A percentile compares a stretch with the other conserved stretches of the same genome.
Evolutionary conservation across 2,329 filamentous ascomycete genomes (phyloP).

Genomic region (Nemania sp.): DNA sequence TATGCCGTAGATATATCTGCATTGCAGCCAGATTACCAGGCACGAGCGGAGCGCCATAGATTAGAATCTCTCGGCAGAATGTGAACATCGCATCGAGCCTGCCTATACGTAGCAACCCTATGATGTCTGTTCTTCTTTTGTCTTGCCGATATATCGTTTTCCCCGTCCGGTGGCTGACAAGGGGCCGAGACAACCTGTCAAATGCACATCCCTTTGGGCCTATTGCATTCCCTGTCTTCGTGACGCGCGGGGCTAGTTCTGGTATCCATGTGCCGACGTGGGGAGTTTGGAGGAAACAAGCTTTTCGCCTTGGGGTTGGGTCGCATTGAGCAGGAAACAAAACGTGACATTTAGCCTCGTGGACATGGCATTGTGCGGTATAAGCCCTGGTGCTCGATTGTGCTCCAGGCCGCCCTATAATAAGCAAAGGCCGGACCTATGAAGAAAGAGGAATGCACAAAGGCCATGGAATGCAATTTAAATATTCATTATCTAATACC

Average conservation of each 20-base stretch:
- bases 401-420: conserved; percentile 19
- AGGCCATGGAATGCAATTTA: conserved; percentile 15
- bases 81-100: conserved; percentile 24
- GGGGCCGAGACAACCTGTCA: conserved; percentile 28
- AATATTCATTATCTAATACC: conserved; percentile 12
- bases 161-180: conserved; percentile 20
- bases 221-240: conserved; percentile 12
- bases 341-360: conserved; percentile 32
- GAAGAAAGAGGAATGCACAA: conserved; percentile 23
- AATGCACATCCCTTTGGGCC: conserved; percentile 22
- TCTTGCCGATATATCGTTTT: background rate
- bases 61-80: conserved; percentile 29
- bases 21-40: conserved; percentile 12
- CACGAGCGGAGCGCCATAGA: conserved; percentile 19
- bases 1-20: background rate
- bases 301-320: conserved; percentile 5
- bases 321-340: background rate
- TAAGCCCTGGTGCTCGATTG: background rate
- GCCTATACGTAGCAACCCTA: background rate
- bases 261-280: conserved; percentile 22
- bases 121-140: background rate
- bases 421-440: conserved; percentile 5
- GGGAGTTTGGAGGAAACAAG: conserved; percentile 17
- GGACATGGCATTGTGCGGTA: conserved; percentile 9
- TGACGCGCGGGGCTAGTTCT: conserved; percentile 5